Conservation (phyloP, 768 basidiomycete genomes). For the Cyclocybe cylindracea region DNA sequence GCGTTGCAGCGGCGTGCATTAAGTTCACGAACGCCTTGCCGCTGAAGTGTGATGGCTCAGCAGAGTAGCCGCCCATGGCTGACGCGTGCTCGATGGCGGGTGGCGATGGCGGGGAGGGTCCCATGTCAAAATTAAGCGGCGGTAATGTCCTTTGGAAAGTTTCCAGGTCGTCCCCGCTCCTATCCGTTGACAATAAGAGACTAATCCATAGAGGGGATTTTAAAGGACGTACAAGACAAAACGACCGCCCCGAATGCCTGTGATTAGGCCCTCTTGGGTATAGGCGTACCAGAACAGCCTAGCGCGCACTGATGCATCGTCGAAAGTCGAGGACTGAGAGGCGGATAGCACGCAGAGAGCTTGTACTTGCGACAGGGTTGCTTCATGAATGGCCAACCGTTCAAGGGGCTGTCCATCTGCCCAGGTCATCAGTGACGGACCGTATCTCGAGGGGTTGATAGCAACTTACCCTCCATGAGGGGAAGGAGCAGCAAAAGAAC, state of each 20-base stretch:
- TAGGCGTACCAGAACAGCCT: constrained; percentile 91
- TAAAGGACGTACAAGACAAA: constrained; percentile 64
- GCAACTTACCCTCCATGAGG: constrained; percentile 72
- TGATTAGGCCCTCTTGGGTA: constrained; percentile 81
- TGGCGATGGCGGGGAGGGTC: constrained; percentile 36
- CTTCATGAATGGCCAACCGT: constrained; percentile 71
- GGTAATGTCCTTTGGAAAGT: constrained; percentile 70
- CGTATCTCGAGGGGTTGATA: background rate
- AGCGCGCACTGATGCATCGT: constrained; percentile 67
- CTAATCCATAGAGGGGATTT: background rate
- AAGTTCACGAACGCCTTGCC: constrained; percentile 50
- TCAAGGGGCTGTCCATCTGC: constrained; percentile 50
- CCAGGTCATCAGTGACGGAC: background rate
- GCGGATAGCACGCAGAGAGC: constrained; percentile 65
- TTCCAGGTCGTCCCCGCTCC: constrained; percentile 75
- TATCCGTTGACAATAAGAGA: constrained; percentile 24
- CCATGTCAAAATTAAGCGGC: constrained; percentile 29
- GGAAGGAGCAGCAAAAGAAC: constrained; percentile 79
- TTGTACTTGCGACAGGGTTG: constrained; percentile 80
- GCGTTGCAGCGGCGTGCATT: constrained; percentile 63
- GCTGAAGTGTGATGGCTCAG: constrained; percentile 15
- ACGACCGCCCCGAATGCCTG: constrained; percentile 82
- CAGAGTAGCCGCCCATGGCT: constrained; percentile 12
- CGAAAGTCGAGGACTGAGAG: constrained; percentile 34
- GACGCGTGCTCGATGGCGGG: constrained; percentile 23